A percentile compares a stretch with the other conserved stretches of the same genome.
These are phyloP conservation scores for Picochlorum sp. DNA, from an alignment of 139 green algal species.

Conservation along the genomic window DNA sequence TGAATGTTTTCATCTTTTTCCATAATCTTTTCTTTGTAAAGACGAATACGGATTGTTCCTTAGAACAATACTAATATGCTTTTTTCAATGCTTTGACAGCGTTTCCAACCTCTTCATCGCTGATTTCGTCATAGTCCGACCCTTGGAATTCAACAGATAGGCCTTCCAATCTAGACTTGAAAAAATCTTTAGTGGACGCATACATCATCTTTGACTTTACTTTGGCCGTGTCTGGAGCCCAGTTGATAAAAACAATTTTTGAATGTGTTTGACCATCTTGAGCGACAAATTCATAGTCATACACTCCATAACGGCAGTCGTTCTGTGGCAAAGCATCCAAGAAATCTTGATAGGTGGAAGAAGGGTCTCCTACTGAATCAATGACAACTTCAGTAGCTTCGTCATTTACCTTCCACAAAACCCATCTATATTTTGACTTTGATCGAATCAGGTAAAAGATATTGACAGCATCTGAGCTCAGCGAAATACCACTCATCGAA, in stretches of 20 bases:
- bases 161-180: slow-evolving; percentile 72
- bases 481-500: slow-evolving; percentile 77
- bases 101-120: slow-evolving; percentile 25
- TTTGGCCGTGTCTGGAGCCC: slow-evolving; percentile 54
- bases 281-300: slow-evolving; percentile 65
- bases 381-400: slow-evolving; percentile 55
- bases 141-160: slow-evolving; percentile 65
- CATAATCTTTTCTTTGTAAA: too few relatives aligned
- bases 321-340: slow-evolving; percentile 41
- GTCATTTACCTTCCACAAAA: slow-evolving; percentile 68
- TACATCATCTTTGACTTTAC: slow-evolving; percentile 85
- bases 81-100: slow-evolving; percentile 13
- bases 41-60: too few relatives aligned
- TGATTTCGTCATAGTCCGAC: slow-evolving; percentile 53
- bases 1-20: too few relatives aligned
- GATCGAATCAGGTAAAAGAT: slow-evolving; percentile 78
- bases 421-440: slow-evolving; percentile 60
- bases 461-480: slow-evolving; percentile 67
- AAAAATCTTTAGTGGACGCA: slow-evolving; percentile 78
- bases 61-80: slow-evolving; percentile 18
- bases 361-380: slow-evolving; percentile 43
- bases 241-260: slow-evolving; percentile 81
- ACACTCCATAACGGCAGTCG: slow-evolving; percentile 76
- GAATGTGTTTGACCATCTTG: slow-evolving; percentile 54
- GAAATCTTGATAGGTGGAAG: slow-evolving; percentile 59